Percentiles rank a stretch among this genome's conserved stretches.
Evolutionary conservation across 345 rosid genomes (phyloP).

Genomic region (Eucalyptus marginata): DNA sequence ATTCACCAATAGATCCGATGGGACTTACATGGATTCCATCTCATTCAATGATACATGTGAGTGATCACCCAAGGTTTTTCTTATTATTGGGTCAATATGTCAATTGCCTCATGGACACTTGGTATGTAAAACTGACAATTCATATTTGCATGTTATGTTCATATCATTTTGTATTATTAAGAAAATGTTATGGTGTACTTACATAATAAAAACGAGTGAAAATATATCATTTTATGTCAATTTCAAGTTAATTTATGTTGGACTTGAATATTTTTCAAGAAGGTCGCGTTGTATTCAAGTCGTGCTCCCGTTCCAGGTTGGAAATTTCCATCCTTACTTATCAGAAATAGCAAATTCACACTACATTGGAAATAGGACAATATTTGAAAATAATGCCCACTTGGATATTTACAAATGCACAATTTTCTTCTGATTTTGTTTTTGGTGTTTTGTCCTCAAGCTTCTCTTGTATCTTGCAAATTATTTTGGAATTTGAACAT

Average conservation of each 20-base stretch:
- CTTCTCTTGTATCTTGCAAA: not conserved
- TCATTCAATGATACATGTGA: not conserved
- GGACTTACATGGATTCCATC: not conserved
- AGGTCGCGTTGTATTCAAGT: not conserved
- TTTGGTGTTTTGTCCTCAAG: not conserved
- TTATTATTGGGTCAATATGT: not conserved
- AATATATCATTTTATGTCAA: not conserved
- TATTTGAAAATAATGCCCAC: not conserved
- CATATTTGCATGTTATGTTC: not conserved
- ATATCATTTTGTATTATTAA: not conserved
- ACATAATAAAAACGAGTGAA: not conserved
- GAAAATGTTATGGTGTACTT: not conserved
- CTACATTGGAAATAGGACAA: not conserved
- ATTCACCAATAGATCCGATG: not conserved
- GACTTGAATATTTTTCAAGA: not conserved
- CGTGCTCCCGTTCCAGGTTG: not conserved
- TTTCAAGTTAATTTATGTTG: not conserved
- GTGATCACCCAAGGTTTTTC: not conserved
- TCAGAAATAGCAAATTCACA: not conserved
- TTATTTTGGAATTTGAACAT: not conserved
- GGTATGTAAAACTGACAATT: not conserved
- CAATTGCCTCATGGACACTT: not conserved
- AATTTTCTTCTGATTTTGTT: not conserved
- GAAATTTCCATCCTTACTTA: not conserved
- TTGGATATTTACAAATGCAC: not conserved